Evolutionary conservation across 768 basidiomycete genomes (phyloP).

Genomic region (Dioszegia crocea): DNA sequence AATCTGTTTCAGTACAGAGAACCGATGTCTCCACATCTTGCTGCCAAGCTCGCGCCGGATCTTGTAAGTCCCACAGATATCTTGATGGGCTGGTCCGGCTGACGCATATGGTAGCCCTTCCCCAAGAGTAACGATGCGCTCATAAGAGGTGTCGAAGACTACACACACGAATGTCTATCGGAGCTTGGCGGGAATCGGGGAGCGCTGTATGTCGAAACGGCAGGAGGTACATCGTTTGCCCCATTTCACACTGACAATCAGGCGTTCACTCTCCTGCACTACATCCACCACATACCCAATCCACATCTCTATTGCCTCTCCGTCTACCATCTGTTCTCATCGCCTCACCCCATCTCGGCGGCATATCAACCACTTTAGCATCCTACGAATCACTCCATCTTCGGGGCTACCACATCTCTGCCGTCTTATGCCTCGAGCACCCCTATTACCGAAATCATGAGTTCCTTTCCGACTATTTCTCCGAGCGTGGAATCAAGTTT

Average conservation of each 20-base stretch:
- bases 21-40: conserved; percentile 90
- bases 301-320: conserved; percentile 78
- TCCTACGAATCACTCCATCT: conserved; percentile 85
- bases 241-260: conserved; percentile 43
- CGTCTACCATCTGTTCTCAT: conserved; percentile 82
- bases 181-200: conserved; percentile 23
- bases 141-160: conserved; percentile 60
- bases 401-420: conserved; percentile 84
- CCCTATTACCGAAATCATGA: conserved; percentile 82
- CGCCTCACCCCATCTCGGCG: conserved; percentile 83
- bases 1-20: conserved; percentile 81
- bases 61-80: conserved; percentile 22
- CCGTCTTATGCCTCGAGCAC: conserved; percentile 77
- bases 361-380: conserved; percentile 87
- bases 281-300: conserved; percentile 71
- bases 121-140: conserved; percentile 63
- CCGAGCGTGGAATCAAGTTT: conserved; percentile 57
- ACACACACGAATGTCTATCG: conserved; percentile 59
- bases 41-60: conserved; percentile 55
- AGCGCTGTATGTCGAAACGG: conserved; percentile 83
- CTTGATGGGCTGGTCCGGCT: not conserved
- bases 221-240: conserved; percentile 64
- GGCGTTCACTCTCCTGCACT: conserved; percentile 88
- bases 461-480: conserved; percentile 75
- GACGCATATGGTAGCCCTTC: conserved; percentile 49